Evolutionary conservation across 495 filamentous ascomycete species (phyloP).

Genomic region (Penicillium angulare): DNA sequence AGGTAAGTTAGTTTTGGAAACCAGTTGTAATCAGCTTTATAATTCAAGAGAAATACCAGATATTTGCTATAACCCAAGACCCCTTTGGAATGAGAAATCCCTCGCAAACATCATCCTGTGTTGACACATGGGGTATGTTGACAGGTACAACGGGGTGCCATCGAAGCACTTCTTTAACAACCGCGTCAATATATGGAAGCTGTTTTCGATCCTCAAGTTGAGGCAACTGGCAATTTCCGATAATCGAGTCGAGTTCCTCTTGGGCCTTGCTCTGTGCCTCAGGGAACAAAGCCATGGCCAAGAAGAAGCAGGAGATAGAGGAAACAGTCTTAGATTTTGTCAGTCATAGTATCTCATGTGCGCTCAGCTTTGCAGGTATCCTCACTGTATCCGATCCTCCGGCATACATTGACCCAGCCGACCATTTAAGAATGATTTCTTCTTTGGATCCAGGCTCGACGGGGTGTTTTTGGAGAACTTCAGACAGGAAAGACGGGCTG

Average conservation of each 20-base stretch:
- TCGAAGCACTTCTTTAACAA: slow-evolving; percentile 43
- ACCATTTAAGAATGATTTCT: slow-evolving; percentile 39
- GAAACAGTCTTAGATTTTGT: slow-evolving; percentile 21
- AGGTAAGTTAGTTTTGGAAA: not conserved
- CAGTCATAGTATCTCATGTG: not conserved
- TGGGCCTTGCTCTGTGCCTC: slow-evolving; percentile 53
- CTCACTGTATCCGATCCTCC: slow-evolving; percentile 56
- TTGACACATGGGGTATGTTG: slow-evolving; percentile 53
- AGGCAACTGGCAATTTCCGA: slow-evolving; percentile 33
- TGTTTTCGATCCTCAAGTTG: slow-evolving; percentile 24
- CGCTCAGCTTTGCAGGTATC: not conserved
- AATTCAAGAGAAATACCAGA: slow-evolving; percentile 37
- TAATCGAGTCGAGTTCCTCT: slow-evolving; percentile 55
- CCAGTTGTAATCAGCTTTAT: not conserved
- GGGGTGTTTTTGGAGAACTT: slow-evolving; percentile 24
- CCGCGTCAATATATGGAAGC: slow-evolving; percentile 42
- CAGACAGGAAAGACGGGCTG: not conserved
- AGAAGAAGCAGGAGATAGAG: slow-evolving; percentile 39
- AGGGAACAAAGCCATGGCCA: slow-evolving; percentile 49
- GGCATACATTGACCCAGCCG: slow-evolving; percentile 52
- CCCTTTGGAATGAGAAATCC: slow-evolving; percentile 54
- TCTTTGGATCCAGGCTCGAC: slow-evolving; percentile 22
- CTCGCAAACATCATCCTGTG: slow-evolving; percentile 51
- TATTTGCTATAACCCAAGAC: slow-evolving; percentile 46
- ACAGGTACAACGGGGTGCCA: slow-evolving; percentile 47